Percentiles rank a stretch among this genome's conserved stretches.
These are phyloP conservation scores for Dicorynia guianensis DNA, from an alignment of 306 rosid species.

Conservation along the genomic window DNA sequence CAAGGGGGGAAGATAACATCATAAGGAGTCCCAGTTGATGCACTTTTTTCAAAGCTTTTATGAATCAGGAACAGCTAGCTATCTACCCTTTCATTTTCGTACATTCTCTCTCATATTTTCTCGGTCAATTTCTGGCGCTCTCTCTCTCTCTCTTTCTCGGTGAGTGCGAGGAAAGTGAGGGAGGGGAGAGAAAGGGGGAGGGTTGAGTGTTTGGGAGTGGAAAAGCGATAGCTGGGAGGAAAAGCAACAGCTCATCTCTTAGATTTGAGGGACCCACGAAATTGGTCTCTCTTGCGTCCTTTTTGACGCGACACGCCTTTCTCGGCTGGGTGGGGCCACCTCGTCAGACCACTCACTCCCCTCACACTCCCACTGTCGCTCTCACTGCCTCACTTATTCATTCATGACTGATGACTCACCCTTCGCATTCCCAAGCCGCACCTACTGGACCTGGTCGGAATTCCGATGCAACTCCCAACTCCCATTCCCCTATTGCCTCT, in stretches of 20 bases:
- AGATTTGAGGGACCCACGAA: conserved; percentile 84
- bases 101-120: conserved; percentile 18
- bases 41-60: too few relatives aligned
- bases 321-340: conserved; percentile 3
- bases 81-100: conserved; percentile 37
- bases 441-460: too few relatives aligned
- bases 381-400: too few relatives aligned
- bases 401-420: too few relatives aligned
- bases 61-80: conserved; percentile 37
- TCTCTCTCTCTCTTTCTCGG: conserved; percentile 10
- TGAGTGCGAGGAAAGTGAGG: conserved; percentile 1
- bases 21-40: too few relatives aligned
- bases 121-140: neutral
- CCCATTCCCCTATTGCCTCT: too few relatives aligned
- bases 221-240: conserved; percentile 49
- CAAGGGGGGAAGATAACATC: too few relatives aligned
- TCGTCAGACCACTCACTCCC: conserved; percentile 15
- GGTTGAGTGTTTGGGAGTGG: too few relatives aligned
- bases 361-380: neutral
- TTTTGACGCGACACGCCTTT: conserved; percentile 59
- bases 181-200: too few relatives aligned
- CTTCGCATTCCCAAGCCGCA: too few relatives aligned
- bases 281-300: conserved; percentile 51
- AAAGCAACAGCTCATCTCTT: conserved; percentile 68
- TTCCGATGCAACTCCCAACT: too few relatives aligned